These are phyloP conservation scores for Cymbidium sinense DNA, from an alignment of 106 monocot genomes.

Conservation along the genomic window DNA sequence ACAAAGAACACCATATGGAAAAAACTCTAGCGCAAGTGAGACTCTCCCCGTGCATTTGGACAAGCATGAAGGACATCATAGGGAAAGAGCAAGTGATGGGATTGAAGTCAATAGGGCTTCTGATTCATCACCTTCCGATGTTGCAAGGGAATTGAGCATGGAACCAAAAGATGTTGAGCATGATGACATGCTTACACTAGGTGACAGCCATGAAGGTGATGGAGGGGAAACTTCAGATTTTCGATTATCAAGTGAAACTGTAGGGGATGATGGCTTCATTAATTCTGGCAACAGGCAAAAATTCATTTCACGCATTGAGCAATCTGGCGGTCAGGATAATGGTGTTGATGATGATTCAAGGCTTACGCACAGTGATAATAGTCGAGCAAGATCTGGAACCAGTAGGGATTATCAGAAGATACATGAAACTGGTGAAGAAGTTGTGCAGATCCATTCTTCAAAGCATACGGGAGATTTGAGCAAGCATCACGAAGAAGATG, in stretches of 20 bases:
- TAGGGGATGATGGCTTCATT: conserved; percentile 27
- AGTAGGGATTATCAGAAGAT: conserved; percentile 36
- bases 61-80: conserved; percentile 15
- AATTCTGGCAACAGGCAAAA: conserved; percentile 45
- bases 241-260: conserved; percentile 27
- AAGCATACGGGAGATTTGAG: conserved; percentile 26
- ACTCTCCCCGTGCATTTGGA: conserved; percentile 8
- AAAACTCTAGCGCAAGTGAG: conserved; percentile 24
- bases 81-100: conserved; percentile 21
- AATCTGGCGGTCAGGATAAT: conserved; percentile 22
- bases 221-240: conserved; percentile 50
- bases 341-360: conserved; percentile 35
- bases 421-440: conserved; percentile 44
- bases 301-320: conserved; percentile 37
- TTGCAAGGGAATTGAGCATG: conserved; percentile 24
- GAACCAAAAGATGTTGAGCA: conserved; percentile 30
- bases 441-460: conserved; percentile 26
- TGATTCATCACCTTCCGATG: conserved; percentile 20
- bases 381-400: conserved; percentile 42
- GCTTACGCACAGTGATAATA: conserved; percentile 33
- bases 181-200: conserved; percentile 43
- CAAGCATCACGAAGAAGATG: conserved; percentile 34
- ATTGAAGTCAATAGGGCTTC: conserved; percentile 18
- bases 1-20: conserved; percentile 22
- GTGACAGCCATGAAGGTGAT: conserved; percentile 40